Percentiles rank a stretch among this genome's conserved stretches.
Conservation (phyloP, 805 yeast genomes). For the Peterozyma xylosa region DNA sequence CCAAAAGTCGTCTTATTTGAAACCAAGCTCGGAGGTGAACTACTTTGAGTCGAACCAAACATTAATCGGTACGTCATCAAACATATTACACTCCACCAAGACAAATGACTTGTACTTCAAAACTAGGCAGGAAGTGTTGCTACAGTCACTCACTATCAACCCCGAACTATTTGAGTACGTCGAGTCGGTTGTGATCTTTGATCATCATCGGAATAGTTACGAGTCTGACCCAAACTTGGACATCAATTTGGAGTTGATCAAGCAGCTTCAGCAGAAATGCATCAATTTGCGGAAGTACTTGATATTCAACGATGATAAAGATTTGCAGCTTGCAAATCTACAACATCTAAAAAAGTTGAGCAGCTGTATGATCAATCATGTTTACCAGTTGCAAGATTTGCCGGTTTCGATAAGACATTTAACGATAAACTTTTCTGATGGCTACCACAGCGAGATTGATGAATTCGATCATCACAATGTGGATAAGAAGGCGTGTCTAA, state of each 20-base stretch:
- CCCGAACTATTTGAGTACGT: conserved; percentile 24
- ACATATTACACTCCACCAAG: conserved; percentile 23
- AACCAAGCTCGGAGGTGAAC: conserved; percentile 4
- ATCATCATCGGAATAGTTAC: conserved; percentile 14
- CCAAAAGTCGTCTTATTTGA: conserved; percentile 23
- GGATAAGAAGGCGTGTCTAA: conserved; percentile 5
- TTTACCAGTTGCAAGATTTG: conserved; percentile 12
- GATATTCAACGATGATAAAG: conserved; percentile 10
- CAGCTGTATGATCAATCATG: conserved; percentile 12
- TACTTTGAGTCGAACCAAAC: conserved; percentile 28
- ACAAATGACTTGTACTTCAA: conserved; percentile 28
- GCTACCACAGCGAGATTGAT: conserved; percentile 5
- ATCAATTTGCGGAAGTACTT: conserved; percentile 8
- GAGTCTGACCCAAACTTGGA: conserved; percentile 12
- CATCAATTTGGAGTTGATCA: conserved; percentile 15
- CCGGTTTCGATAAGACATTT: conserved; percentile 13
- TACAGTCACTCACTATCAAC: conserved; percentile 27
- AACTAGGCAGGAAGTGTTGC: conserved; percentile 31
- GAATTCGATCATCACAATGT: not conserved
- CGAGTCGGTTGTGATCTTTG: conserved; percentile 26
- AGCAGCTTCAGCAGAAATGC: conserved; percentile 13
- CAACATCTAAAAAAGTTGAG: conserved; percentile 7
- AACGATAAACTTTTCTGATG: conserved; percentile 11
- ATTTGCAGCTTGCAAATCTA: conserved; percentile 4
- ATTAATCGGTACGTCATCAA: conserved; percentile 27